A percentile compares a stretch with the other conserved stretches of the same genome.
phyloP scores from a whole-genome alignment of 805 yeast genomes.

The Myxozyma kluyveri region DNA sequence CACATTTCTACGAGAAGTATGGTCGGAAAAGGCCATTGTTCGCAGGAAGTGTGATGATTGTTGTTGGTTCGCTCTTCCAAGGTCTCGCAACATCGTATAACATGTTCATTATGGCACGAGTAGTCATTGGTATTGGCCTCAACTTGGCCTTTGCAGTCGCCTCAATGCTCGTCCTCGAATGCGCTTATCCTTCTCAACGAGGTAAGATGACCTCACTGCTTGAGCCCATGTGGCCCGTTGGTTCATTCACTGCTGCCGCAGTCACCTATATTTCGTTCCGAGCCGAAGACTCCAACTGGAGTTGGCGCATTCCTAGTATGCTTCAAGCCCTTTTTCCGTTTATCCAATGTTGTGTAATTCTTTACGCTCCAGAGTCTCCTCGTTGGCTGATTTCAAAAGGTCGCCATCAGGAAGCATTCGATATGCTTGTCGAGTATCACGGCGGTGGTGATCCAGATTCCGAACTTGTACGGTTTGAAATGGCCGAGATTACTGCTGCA shows the following conservation, averaged over 20 bases:
- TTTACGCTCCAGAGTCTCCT: constrained; percentile 61
- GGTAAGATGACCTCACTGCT: constrained; percentile 9
- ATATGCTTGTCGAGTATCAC: constrained; percentile 43
- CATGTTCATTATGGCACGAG: constrained; percentile 18
- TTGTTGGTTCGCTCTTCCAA: constrained; percentile 9
- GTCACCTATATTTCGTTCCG: constrained; percentile 48
- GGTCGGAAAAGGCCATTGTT: constrained; percentile 42
- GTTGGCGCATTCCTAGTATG: constrained; percentile 58
- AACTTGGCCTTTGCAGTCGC: constrained; percentile 4
- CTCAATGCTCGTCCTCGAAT: constrained; percentile 11
- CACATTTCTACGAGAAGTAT: constrained; percentile 39
- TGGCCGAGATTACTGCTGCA: constrained; percentile 43
- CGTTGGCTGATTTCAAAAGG: constrained; percentile 63
- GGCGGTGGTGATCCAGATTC: constrained; percentile 43
- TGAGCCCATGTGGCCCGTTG: constrained; percentile 34
- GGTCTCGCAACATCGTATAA: constrained; percentile 9
- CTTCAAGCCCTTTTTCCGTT: constrained; percentile 51
- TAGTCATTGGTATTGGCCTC: constrained; percentile 14
- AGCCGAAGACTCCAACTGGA: constrained; percentile 36
- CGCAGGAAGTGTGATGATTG: constrained; percentile 6
- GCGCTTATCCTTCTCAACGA: constrained; percentile 16
- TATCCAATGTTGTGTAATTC: constrained; percentile 39
- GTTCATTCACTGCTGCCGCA: constrained; percentile 52
- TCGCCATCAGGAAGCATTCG: constrained; percentile 53
- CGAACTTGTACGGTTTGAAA: constrained; percentile 42